These are phyloP conservation scores for Ocimum tenuiflorum DNA, from an alignment of 257 asterid genomes.

Conservation along the genomic window DNA sequence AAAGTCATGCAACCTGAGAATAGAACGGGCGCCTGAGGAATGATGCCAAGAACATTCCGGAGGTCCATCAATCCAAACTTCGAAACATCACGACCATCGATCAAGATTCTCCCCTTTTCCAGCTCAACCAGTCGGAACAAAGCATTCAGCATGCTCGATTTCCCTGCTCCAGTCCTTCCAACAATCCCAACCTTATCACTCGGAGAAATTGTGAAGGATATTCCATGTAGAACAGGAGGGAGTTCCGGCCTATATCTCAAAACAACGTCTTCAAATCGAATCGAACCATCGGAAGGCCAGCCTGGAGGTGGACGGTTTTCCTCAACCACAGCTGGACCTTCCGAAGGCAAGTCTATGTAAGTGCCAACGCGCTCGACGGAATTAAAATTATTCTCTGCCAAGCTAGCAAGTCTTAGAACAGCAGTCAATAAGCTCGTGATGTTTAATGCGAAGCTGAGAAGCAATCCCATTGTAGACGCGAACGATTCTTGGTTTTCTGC, in stretches of 20 bases:
- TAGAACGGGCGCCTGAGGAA: slow-evolving; percentile 94
- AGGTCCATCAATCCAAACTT: slow-evolving; percentile 83
- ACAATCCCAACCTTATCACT: slow-evolving; percentile 93
- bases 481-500: slow-evolving; percentile 80
- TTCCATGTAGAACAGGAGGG: slow-evolving; percentile 88
- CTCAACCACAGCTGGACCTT: slow-evolving; percentile 60
- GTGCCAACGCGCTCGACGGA: slow-evolving; percentile 94
- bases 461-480: slow-evolving; percentile 98
- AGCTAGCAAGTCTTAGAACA: slow-evolving; percentile 83
- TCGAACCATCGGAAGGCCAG: slow-evolving; percentile 90
- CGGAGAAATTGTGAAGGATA: slow-evolving; percentile 72
- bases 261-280: slow-evolving; percentile 69
- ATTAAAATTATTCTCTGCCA: slow-evolving; percentile 87
- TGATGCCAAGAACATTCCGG: slow-evolving; percentile 89
- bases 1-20: slow-evolving; percentile 68
- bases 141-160: slow-evolving; percentile 96
- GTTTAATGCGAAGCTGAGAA: slow-evolving; percentile 80
- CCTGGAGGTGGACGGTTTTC: slow-evolving; percentile 88
- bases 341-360: slow-evolving; percentile 78
- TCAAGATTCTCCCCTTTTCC: slow-evolving; percentile 70
- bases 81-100: slow-evolving; percentile 68
- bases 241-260: slow-evolving; percentile 91
- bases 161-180: slow-evolving; percentile 98
- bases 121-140: slow-evolving; percentile 84
- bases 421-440: slow-evolving; percentile 72